Evolutionary conservation across 1,284 basidiomycete species (phyloP), one percentile per base, ranked within the genome.

Genomic region (Trichosporon sp.): DNA sequence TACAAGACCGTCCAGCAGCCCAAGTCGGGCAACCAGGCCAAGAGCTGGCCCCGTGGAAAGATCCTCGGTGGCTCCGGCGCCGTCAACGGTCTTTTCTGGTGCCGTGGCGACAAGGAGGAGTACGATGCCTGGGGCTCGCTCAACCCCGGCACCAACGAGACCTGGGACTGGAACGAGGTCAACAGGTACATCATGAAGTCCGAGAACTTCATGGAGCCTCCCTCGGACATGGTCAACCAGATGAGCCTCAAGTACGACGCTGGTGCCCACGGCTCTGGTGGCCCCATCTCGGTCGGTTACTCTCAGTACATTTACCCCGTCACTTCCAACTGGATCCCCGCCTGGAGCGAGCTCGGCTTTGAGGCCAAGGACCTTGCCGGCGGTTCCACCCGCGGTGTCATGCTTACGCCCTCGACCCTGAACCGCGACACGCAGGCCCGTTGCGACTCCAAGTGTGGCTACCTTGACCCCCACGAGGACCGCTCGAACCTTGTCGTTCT

Each of bases 21-120:
- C 42, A 77, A 80, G 65, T 70, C 77, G 0, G 65, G 72, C 6
- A 66, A 69, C 58, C 51, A 67, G 7, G 65, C 65, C 34, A 78
- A 77, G 69, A 64, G 64, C 4, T 90, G 89, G 89, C 87, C 89
- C 0, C 84, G 89, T 69, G 88, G 88, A 18, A 87, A 91, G 84
- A 85, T 89, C 29, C 86, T 92, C 25, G 91, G 91, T 65, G 91
- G 91, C 21, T 90, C 80, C 15, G 78, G 87, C 44, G 89, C 90
- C 6, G 85, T 90, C 69, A 92, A 92, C 81, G 91, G 89, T 67
- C 85, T 91, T 82, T 92, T 90, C 82, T 85, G 87, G 81, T 75
- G 82, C 44, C 70, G 81, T 67, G 83, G 77, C 1, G 76, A 76
- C 60, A 70, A 70, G 34, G 71, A 73, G 23, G 84, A 85, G 68